Conservation (phyloP, 495 filamentous ascomycete species). For the Immersiella caudata region DNA sequence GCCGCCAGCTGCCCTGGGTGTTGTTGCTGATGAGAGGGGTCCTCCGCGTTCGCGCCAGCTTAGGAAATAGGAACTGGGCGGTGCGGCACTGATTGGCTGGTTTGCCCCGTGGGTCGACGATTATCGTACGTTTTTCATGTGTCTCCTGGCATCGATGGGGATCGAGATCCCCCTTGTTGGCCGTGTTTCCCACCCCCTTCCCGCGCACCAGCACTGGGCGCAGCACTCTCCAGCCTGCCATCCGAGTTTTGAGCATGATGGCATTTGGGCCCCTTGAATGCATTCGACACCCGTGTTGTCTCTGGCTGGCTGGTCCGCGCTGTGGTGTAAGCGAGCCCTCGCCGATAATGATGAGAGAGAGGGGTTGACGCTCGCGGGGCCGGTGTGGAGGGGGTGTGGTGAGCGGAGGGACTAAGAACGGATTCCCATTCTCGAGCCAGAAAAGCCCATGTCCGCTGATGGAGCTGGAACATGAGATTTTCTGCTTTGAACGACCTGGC, state of each 20-base stretch:
- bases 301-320: background rate
- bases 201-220: slow-evolving; percentile 11
- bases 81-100: slow-evolving; percentile 30
- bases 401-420: background rate
- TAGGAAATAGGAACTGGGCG: slow-evolving; percentile 27
- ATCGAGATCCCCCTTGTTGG: slow-evolving; percentile 37
- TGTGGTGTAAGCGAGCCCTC: background rate
- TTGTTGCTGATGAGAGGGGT: background rate
- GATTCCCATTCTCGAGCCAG: slow-evolving; percentile 16
- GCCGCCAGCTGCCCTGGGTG: background rate
- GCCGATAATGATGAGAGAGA: background rate
- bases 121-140: slow-evolving; percentile 43
- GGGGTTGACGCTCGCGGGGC: background rate
- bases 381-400: background rate
- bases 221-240: slow-evolving; percentile 16
- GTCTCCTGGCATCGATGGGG: slow-evolving; percentile 36
- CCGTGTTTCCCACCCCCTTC: slow-evolving; percentile 18
- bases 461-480: slow-evolving; percentile 13
- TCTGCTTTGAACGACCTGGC: background rate
- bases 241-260: slow-evolving; percentile 26
- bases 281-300: slow-evolving; percentile 7
- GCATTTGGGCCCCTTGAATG: slow-evolving; percentile 18
- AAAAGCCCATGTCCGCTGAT: slow-evolving; percentile 19
- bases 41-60: slow-evolving; percentile 14
- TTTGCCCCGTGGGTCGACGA: slow-evolving; percentile 24